These are phyloP conservation scores for Aspergillus fumigatiaffinis DNA, from an alignment of 2,329 filamentous ascomycete species.

Conservation along the genomic window DNA sequence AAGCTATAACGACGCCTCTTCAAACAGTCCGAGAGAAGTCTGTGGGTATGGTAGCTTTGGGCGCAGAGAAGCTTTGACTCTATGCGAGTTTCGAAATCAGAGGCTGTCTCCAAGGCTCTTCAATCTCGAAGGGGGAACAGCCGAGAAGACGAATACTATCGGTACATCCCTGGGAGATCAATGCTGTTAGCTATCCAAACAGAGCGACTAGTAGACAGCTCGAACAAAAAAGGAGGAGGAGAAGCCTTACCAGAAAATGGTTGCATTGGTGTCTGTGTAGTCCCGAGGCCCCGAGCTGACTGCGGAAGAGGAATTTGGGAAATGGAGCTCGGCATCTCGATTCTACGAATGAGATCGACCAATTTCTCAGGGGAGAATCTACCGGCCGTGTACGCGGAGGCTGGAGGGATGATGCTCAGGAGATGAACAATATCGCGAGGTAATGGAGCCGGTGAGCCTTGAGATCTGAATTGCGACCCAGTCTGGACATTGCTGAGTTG, in stretches of 20 bases:
- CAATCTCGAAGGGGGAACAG: neutral
- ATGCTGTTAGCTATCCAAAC: slow-evolving; percentile 3
- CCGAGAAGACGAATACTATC: neutral
- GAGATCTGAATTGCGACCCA: slow-evolving; percentile 47
- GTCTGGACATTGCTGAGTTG: slow-evolving; percentile 28
- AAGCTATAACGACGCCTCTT: neutral
- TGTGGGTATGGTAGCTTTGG: neutral
- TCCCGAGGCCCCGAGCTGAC: slow-evolving; percentile 27
- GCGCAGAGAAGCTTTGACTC: too few relatives aligned
- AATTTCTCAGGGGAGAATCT: slow-evolving; percentile 68
- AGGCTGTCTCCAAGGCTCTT: neutral
- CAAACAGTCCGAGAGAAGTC: neutral
- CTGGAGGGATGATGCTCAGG: slow-evolving; percentile 69
- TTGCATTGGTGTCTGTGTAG: slow-evolving; percentile 21
- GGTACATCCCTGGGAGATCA: slow-evolving; percentile 6
- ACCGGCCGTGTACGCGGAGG: slow-evolving; percentile 66
- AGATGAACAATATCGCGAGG: slow-evolving; percentile 63
- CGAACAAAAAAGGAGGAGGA: neutral
- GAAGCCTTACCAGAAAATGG: slow-evolving; percentile 32
- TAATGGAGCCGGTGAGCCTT: slow-evolving; percentile 59
- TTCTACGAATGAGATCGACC: slow-evolving; percentile 67
- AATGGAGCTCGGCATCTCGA: slow-evolving; percentile 58
- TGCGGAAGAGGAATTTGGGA: slow-evolving; percentile 37
- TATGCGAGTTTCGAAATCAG: neutral
- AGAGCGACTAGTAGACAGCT: neutral